Evolutionary conservation across 257 asterid genomes (phyloP), one percentile per base, ranked within the genome.

Genomic region (Primulina eburnea): DNA sequence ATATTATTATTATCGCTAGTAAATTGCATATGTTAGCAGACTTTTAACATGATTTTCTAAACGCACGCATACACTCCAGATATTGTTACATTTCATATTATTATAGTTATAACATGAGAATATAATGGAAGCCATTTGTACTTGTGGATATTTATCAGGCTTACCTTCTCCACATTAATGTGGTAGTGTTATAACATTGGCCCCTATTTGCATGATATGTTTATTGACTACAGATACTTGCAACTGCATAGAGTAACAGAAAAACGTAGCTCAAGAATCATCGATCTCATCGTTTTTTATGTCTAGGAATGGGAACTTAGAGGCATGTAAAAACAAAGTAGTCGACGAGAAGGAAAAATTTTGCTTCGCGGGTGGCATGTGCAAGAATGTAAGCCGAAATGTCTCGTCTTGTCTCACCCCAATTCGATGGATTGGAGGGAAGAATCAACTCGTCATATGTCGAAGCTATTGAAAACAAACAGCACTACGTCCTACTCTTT

Each of bases 401-500:
- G 52, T 2, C 52, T 11, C 52, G 30, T 24, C 26, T 24, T 6
- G 10, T 47, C 55, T 47, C 55, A 14, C 6, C 55, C 7, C n/a
- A 47, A 1, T 5, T 50, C 12, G 16, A 40, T 12, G 53, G n/a
- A 43, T 43, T 17, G 53, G n/a, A 43, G 17, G 53, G 53, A 43
- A 17, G 53, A 43, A 43, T 43, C 53, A 43, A 40, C 52, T 40
- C 52, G 52, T 40, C 16, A 40, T 40, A 2, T 10, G 52, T 47
- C 18, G 18, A 47, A 40, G 52, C 52, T 40, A 9, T 47, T 47
- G 67, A 67, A 37, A 71, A 35, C 10, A 17, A 34, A 66, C 67
- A 21, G 18, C 37, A 24, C 82, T 80, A 88, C 79, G 86, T 75
- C 78, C 80, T 74, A 72, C 69, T 83, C 82, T 77, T 81, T 80